Base-by-base conservation (phyloP, 257 asterid genomes). In the Plantago major region DNA sequence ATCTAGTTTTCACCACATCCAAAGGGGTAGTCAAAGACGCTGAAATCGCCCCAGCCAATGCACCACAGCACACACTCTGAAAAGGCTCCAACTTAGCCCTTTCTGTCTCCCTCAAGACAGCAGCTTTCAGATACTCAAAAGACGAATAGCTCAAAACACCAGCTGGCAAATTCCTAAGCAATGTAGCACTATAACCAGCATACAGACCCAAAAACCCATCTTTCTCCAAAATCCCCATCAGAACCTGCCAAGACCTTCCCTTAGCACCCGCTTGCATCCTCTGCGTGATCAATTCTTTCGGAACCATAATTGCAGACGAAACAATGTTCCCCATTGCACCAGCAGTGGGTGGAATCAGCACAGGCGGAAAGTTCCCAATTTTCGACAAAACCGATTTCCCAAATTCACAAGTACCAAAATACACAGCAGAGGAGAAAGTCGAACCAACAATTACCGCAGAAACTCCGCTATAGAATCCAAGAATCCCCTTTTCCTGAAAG, bases 271-370 rank as follows among this genome's bases (percentile, higher is more conserved):
- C 81, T 71, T 92, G 99, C 99, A 92, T 92, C 64, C 97, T 64
- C 77, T 92, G 99, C 11, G 97, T 92, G 68, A 92, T 89, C 75
- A 92, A 60, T 50, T 92, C 97, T 65, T 92, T 92, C 0, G 99
- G 99, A 45, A 92, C 99, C 99, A 92, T 92, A 50, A 92, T 92
- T 0, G 97, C 97, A 0, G 99, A 92, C 3, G 99, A 92, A 15
- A 84, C 80, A 1, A 92, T 83, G 63, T 92, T 92, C 67, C 99
- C 99, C 99, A 89, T 92, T 3, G 97, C 99, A 54, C 99, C 97
- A 54, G 99, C 97, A 49, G 95, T 83, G 0, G 99, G 99, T 64
- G 99, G 99, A 62, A 93, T 93, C 74, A 93, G 66, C 47, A 93
- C 45, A 37, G 83, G 62, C 38, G 99, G 97, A 38, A 59, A 93